Percentiles rank a stretch among this genome's conserved stretches.
These are phyloP conservation scores for Xylaria flabelliformis DNA, from an alignment of 495 filamentous ascomycete species.

Conservation along the genomic window DNA sequence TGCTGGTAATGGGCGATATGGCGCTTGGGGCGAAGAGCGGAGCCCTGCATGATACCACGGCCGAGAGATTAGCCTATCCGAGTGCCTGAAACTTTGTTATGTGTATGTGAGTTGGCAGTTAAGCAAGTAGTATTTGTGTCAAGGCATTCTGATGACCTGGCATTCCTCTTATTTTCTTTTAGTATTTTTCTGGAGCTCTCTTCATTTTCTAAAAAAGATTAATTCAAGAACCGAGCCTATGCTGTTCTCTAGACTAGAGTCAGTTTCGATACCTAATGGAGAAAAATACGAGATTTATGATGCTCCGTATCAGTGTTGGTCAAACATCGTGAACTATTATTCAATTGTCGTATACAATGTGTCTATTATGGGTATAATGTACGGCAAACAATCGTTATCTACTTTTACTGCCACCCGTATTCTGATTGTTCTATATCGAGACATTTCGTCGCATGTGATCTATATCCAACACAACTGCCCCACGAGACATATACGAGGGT, in stretches of 20 bases:
- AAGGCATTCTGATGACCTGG: slow-evolving; percentile 39
- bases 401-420: slow-evolving; percentile 2
- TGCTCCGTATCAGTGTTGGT: slow-evolving; percentile 26
- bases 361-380: slow-evolving; percentile 28
- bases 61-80: slow-evolving; percentile 30
- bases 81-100: slow-evolving; percentile 31
- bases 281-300: slow-evolving; percentile 47
- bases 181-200: slow-evolving; percentile 44
- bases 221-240: slow-evolving; percentile 44
- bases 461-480: neutral
- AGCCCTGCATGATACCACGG: slow-evolving; percentile 37
- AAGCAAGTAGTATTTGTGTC: slow-evolving; percentile 43
- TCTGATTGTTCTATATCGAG: slow-evolving; percentile 14
- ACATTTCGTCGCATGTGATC: neutral
- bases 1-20: slow-evolving; percentile 26
- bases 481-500: neutral
- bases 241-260: slow-evolving; percentile 51
- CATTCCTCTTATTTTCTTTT: slow-evolving; percentile 47
- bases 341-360: slow-evolving; percentile 1
- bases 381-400: slow-evolving; percentile 14
- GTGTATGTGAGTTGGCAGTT: slow-evolving; percentile 37
- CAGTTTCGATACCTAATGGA: slow-evolving; percentile 55
- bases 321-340: slow-evolving; percentile 24
- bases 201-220: slow-evolving; percentile 44
- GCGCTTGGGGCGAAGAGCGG: slow-evolving; percentile 27